Evolutionary conservation across 768 basidiomycete species (phyloP), one percentile per base, ranked within the genome.

Genomic region (Termitomyces bulborhizus): DNA sequence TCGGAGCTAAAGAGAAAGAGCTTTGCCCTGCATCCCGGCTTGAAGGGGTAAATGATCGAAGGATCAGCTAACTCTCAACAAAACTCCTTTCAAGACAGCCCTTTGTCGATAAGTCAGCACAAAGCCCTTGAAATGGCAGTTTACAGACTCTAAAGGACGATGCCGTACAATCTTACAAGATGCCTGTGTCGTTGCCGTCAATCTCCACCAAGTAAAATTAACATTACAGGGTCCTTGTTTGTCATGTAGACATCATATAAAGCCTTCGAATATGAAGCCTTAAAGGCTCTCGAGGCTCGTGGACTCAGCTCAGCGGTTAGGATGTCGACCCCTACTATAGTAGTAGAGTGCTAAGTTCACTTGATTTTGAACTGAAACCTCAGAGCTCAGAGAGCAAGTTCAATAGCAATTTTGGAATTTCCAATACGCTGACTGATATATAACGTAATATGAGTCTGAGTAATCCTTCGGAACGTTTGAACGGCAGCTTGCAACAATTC

Each of bases 171-270:
- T 39, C 46, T 18, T 16, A 54, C 26, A 37, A 53, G 47, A 26
- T 34, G 21, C 8, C 29, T 52, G 15, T 42, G 51, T n/a, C 15
- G 27, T 43, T 34, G 34, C 43, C 39, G 46, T 57, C 59, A 46
- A 61, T 61, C 52, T 61, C 57, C 60, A 55, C 47, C 45, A 44
- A 11, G 53, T 27, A 52, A 53, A 51, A 34, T 49, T 54, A 36
- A 51, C 55, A 58, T 51, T 46, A 39, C 13, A 51, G 46, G 47
- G 39, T 49, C 12, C 51, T 55, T 57, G 51, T 47, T 42, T 54
- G 51, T 53, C 34, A 45, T 36, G 18, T 34, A 34, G 34, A 34
- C 45, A 52, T 46, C 26, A 40, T 24, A 24, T 32, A 44, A 11
- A 54, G 31, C 8, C 29, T 27, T 43, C 34, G 18, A 39, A 7